Conservation (phyloP, 768 basidiomycete genomes). For the Tylopilus subfusipes region DNA sequence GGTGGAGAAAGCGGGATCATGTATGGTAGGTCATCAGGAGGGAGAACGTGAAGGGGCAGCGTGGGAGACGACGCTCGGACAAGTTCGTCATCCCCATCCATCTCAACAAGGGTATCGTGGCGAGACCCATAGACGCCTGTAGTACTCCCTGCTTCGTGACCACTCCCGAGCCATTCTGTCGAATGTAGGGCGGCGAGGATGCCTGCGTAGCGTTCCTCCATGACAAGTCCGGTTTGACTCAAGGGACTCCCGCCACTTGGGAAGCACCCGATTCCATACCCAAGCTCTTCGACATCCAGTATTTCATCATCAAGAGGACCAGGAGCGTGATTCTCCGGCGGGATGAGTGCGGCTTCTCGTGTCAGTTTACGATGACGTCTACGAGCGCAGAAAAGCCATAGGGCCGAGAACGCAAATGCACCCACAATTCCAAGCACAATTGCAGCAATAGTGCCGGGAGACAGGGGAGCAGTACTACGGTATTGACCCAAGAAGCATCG, state of each 20-base stretch:
- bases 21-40: constrained; percentile 16
- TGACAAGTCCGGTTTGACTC: not conserved
- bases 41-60: constrained; percentile 16
- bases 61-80: constrained; percentile 24
- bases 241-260: not conserved
- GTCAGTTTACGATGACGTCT: constrained; percentile 26
- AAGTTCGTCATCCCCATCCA: constrained; percentile 8
- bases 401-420: constrained; percentile 22
- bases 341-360: constrained; percentile 16
- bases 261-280: not conserved
- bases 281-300: constrained; percentile 9
- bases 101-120: constrained; percentile 5
- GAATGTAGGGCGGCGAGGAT: constrained; percentile 25
- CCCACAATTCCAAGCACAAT: constrained; percentile 27
- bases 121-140: constrained; percentile 27
- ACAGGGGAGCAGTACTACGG: constrained; percentile 11
- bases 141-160: constrained; percentile 26
- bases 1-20: constrained; percentile 26
- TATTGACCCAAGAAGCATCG: constrained; percentile 3
- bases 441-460: constrained; percentile 24
- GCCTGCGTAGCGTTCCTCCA: constrained; percentile 28
- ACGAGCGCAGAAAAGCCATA: constrained; percentile 34
- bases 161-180: constrained; percentile 9
- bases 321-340: constrained; percentile 4
- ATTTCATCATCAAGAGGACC: constrained; percentile 27